Evolutionary conservation across 2,329 filamentous ascomycete species (phyloP).

Genomic region (Colletotrichum tanaceti): DNA sequence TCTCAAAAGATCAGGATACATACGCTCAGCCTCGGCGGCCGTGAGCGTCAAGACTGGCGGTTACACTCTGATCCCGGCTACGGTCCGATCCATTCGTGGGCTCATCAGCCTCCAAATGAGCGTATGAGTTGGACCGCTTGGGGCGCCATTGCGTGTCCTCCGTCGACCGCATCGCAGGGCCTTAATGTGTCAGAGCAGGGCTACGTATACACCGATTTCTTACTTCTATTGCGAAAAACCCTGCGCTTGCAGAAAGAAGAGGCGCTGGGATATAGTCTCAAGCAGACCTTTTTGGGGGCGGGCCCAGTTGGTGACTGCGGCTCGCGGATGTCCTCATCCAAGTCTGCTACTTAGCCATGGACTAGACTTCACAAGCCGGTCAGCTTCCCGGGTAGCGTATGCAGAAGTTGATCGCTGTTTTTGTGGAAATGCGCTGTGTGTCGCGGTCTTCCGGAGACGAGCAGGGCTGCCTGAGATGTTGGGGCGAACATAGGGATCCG

Average conservation of each 20-base stretch:
- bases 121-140: constrained; percentile 1
- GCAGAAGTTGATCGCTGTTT: not conserved
- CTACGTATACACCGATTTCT: constrained; percentile 10
- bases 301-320: not conserved
- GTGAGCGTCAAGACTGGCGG: constrained; percentile 18
- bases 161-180: not conserved
- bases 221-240: no score
- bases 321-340: not conserved
- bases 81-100: not conserved
- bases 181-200: constrained; percentile 30
- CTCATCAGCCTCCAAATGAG: constrained; percentile 6
- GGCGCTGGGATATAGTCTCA: not conserved
- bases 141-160: constrained; percentile 1
- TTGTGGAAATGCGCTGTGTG: not conserved
- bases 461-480: not conserved
- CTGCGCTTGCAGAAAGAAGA: no score
- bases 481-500: not conserved
- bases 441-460: constrained; percentile 1
- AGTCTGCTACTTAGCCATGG: not conserved
- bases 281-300: no score
- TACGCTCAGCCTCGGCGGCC: constrained; percentile 7
- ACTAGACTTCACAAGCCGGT: not conserved
- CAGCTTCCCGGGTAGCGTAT: not conserved
- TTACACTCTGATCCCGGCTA: constrained; percentile 6
- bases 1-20: not conserved